Conservation (phyloP, 108 stramenopile genomes). For the Fistulifera pelliculosa region DNA sequence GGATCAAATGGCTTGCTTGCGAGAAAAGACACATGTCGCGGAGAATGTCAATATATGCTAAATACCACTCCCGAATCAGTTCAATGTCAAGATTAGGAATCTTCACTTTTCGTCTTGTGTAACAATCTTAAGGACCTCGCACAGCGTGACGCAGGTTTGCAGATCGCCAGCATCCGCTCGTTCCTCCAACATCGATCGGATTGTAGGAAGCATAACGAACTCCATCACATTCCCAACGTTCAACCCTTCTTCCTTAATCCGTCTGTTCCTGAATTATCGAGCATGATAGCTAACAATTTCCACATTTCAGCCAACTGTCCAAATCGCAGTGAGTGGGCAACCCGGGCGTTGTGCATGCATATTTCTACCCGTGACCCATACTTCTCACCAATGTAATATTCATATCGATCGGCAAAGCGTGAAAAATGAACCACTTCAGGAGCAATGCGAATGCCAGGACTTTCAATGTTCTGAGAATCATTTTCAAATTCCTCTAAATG, state of each 20-base stretch:
- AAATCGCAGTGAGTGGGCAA: slow-evolving; percentile 49
- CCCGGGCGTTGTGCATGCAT: slow-evolving; percentile 57
- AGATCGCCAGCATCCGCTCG: slow-evolving; percentile 81
- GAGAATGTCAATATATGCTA: slow-evolving; percentile 74
- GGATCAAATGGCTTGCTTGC: slow-evolving; percentile 57
- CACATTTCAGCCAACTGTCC: slow-evolving; percentile 66
- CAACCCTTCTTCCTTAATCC: slow-evolving; percentile 11
- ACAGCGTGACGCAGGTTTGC: slow-evolving; percentile 73
- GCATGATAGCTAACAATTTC: slow-evolving; percentile 45
- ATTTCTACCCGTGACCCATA: slow-evolving; percentile 47
- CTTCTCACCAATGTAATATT: slow-evolving; percentile 31
- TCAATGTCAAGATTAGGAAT: slow-evolving; percentile 51
- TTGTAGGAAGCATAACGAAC: slow-evolving; percentile 53
- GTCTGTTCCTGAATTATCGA: slow-evolving; percentile 49
- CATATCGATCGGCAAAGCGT: slow-evolving; percentile 66
- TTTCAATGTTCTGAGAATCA: slow-evolving; percentile 17
- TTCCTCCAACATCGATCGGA: slow-evolving; percentile 50
- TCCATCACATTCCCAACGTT: slow-evolving; percentile 40
- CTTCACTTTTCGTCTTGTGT: slow-evolving; percentile 26
- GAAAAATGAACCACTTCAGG: slow-evolving; percentile 76
- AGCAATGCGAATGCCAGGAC: slow-evolving; percentile 43
- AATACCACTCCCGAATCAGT: slow-evolving; percentile 79
- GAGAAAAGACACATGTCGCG: slow-evolving; percentile 79
- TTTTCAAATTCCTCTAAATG: slow-evolving; percentile 29
- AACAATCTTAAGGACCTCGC: slow-evolving; percentile 75